Evolutionary conservation across 129 eudicot species (phyloP).

Genomic region (Deinandra increscens): DNA sequence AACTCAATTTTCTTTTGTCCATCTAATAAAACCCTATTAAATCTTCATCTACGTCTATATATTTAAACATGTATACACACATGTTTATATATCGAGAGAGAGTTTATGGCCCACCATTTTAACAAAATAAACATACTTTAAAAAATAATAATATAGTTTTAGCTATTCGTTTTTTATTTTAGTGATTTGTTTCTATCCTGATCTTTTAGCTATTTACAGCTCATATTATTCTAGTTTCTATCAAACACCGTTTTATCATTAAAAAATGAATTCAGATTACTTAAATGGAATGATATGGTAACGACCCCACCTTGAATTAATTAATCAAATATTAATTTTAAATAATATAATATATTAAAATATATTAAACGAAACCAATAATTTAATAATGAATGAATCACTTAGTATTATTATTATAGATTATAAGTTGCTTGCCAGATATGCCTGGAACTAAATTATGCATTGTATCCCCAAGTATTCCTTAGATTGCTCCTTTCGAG

Average conservation of each 20-base stretch:
- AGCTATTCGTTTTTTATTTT: too few species aligned
- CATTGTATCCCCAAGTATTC: conserved; percentile 46
- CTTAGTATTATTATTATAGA: conserved; percentile 20
- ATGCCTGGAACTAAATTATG: conserved; percentile 43
- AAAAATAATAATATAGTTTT: too few species aligned
- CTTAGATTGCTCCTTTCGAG: conserved; percentile 41
- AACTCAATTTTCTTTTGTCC: too few species aligned
- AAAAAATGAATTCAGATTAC: neutral
- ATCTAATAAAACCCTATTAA: too few species aligned
- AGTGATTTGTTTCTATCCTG: too few species aligned
- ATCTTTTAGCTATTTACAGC: too few species aligned
- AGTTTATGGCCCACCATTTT: too few species aligned
- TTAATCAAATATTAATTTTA: too few species aligned
- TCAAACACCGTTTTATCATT: neutral
- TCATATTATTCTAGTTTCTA: neutral
- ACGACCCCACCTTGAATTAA: neutral
- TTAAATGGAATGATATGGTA: neutral
- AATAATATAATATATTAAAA: neutral
- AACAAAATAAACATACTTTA: too few species aligned
- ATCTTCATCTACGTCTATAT: too few species aligned
- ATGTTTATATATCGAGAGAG: too few species aligned
- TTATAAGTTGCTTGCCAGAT: conserved; percentile 51
- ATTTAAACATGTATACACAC: too few species aligned
- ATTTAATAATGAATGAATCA: conserved; percentile 20
- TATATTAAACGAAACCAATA: neutral